Conservation (phyloP, 2,329 filamentous ascomycete species). For the Microdochium bolleyi region DNA sequence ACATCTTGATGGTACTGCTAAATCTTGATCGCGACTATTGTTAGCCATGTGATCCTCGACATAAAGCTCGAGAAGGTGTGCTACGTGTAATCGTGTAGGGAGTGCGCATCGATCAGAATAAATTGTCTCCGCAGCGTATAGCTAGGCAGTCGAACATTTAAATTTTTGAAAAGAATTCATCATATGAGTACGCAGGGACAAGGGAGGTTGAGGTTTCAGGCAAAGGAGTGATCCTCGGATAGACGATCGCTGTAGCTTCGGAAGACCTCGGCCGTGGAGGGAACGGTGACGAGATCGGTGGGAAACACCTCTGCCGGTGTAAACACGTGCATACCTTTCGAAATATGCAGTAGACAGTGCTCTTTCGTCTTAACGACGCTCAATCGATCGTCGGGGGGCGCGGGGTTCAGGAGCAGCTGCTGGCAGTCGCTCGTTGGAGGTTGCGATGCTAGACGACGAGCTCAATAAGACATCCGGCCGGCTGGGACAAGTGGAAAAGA, state of each 20-base stretch:
- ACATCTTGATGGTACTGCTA: slow-evolving; percentile 35
- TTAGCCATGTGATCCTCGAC: background rate
- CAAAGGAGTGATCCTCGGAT: too few species aligned
- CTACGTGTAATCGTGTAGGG: background rate
- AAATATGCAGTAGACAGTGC: too few species aligned
- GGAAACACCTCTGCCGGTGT: too few species aligned
- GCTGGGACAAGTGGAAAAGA: background rate
- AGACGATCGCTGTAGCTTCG: too few species aligned
- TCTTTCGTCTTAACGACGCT: too few species aligned
- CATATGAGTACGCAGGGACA: slow-evolving; percentile 8
- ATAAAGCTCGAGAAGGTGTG: background rate
- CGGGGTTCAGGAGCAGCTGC: background rate
- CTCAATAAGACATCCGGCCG: background rate
- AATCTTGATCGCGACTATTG: background rate
- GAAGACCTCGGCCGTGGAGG: too few species aligned
- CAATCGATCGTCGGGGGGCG: background rate
- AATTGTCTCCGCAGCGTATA: slow-evolving; percentile 15
- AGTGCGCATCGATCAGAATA: slow-evolving; percentile 12
- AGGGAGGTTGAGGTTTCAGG: background rate
- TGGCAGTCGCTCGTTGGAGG: too few species aligned
- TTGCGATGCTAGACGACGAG: background rate
- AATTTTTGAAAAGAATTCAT: slow-evolving; percentile 16
- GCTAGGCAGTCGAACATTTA: slow-evolving; percentile 23
- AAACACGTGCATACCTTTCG: too few species aligned
- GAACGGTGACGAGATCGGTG: background rate